Base-by-base conservation (phyloP, 2,329 filamentous ascomycete genomes). In the Claviceps spartinae region DNA sequence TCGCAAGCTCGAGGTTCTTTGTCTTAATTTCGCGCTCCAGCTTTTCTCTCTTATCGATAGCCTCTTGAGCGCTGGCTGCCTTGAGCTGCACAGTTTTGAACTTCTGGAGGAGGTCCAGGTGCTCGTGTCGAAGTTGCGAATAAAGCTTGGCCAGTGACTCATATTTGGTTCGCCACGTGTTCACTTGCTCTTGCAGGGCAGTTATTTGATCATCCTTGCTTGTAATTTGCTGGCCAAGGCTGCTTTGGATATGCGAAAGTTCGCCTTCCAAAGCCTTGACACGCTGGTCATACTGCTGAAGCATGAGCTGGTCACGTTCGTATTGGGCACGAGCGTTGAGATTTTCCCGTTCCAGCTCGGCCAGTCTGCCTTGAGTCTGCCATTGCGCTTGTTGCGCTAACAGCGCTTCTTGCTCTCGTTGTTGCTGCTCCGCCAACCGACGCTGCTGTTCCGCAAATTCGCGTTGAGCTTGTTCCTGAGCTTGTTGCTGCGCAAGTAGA, bases 381-480 rank as follows among this genome's bases (percentile, higher is more conserved):
- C 90, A 88, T 61, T 91, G 83, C 54, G 87, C 86, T 63, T 98
- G 93, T 58, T 97, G 88, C 24, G 84, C 79, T 63, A 93, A 73
- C 36, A 98, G 76, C 46, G 93, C 88, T 65, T 97, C 91, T 61
- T 96, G 90, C 51, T 95, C 90, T 55, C 90, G 72, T 56, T 87
- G 81, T 66, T 95, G 89, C 66, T 97, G 90, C 65, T 98, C 91
- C 30, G 85, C 82, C 60, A 97, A 78, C 50, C 81, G 73, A 54
- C 90, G 80, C 66, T 97, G 93, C 66, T 97, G 91, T 63, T 96
- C 89, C 63, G 97, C 93, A 60, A 97, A 98, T n/a, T 96, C 88
- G 40, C 82, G 79, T 67, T 97, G 91, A 1, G 90, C 88, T 64
- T 93, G 87, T 58, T 90, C 71, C 59, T 89, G 83, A 2, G 86